These are phyloP conservation scores for Aspergillus sp. DNA, from an alignment of 2,329 filamentous ascomycete genomes.

Conservation along the genomic window DNA sequence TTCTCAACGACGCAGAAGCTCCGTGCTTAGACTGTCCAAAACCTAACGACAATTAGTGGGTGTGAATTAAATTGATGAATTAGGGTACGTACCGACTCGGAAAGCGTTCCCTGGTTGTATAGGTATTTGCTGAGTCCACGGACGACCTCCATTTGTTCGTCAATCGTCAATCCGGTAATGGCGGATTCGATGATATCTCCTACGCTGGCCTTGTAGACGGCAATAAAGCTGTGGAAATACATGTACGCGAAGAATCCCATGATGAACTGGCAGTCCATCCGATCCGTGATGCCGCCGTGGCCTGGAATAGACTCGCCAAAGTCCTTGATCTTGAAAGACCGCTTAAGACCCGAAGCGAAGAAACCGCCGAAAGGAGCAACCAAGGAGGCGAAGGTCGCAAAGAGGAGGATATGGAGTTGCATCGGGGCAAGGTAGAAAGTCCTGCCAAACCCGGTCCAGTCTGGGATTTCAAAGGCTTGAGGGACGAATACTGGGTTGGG, in stretches of 20 bases:
- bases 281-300: constrained; percentile 96
- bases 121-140: constrained; percentile 63
- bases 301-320: constrained; percentile 98
- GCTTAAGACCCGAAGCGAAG: constrained; percentile 96
- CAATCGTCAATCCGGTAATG: constrained; percentile 80
- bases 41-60: constrained; percentile 2
- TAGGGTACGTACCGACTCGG: constrained; percentile 48
- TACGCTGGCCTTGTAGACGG: constrained; percentile 78
- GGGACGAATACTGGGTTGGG: constrained; percentile 89
- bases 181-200: constrained; percentile 87
- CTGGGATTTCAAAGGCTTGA: constrained; percentile 70
- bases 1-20: constrained; percentile 7
- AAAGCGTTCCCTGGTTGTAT: constrained; percentile 62
- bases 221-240: constrained; percentile 98
- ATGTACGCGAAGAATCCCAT: constrained; percentile 99
- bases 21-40: constrained; percentile 7
- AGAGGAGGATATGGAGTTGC: constrained; percentile 86
- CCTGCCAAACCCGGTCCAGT: constrained; percentile 69
- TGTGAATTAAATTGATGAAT: not conserved
- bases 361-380: constrained; percentile 98
- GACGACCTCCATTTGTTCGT: constrained; percentile 84
- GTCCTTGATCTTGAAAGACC: constrained; percentile 99
- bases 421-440: constrained; percentile 80
- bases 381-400: constrained; percentile 91
- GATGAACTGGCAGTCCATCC: constrained; percentile 99